These are phyloP conservation scores for Leptomonas pyrrhocoris DNA, from an alignment of 208 protist species.

Conservation along the genomic window DNA sequence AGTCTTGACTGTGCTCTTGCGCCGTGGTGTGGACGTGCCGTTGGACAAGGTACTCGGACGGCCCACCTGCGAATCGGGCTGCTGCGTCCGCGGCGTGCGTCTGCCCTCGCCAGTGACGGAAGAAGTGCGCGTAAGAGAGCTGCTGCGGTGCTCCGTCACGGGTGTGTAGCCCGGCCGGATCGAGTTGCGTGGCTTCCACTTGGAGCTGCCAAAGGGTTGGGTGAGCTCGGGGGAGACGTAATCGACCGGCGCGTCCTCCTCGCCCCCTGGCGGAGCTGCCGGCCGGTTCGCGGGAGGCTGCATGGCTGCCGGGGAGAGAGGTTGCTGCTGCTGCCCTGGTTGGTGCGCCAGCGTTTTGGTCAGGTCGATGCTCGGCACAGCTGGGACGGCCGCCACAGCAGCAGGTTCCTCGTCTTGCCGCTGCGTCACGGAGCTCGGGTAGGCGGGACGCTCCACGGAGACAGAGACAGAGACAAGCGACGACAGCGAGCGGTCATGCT, in stretches of 20 bases:
- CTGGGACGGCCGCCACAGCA: background rate
- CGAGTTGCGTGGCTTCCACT: slow-evolving; percentile 19
- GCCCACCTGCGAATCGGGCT: slow-evolving; percentile 9
- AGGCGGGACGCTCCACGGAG: slow-evolving; percentile 18
- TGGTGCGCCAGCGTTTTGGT: slow-evolving; percentile 9
- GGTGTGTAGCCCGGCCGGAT: slow-evolving; percentile 43
- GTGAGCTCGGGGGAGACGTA: slow-evolving; percentile 32
- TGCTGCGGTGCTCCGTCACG: slow-evolving; percentile 26
- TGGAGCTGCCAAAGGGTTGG: slow-evolving; percentile 21
- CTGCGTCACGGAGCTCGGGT: slow-evolving; percentile 3
- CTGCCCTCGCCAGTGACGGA: slow-evolving; percentile 3
- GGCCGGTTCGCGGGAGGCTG: background rate
- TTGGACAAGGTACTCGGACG: slow-evolving; percentile 4
- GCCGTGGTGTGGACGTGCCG: slow-evolving; percentile 10
- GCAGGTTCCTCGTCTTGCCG: background rate
- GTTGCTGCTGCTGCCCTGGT: slow-evolving; percentile 1
- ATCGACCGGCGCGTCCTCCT: slow-evolving; percentile 4
- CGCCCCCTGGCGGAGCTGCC: background rate
- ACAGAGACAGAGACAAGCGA: slow-evolving; percentile 18
- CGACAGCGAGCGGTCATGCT: slow-evolving; percentile 4
- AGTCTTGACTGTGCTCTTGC: slow-evolving; percentile 13
- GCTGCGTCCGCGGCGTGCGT: slow-evolving; percentile 11
- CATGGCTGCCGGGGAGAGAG: background rate
- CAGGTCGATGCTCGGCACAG: slow-evolving; percentile 18
- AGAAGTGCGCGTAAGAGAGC: slow-evolving; percentile 12